Evolutionary conservation across 306 rosid species (phyloP), one percentile per base, ranked within the genome.

Genomic region (Hylodesmum podocarpum): DNA sequence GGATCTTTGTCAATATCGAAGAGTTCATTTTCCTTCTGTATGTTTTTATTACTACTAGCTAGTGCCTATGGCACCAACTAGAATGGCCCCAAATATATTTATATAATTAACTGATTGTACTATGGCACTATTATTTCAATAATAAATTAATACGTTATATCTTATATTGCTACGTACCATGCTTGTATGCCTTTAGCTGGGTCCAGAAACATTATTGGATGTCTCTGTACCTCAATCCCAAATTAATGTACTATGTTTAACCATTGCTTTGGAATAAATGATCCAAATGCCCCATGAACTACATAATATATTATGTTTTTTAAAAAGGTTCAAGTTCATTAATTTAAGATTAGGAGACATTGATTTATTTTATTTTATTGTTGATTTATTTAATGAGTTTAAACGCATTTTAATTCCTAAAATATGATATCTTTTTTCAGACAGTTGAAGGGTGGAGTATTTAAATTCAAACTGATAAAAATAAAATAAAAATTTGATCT

Each of bases 21-120:
- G 77, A 57, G 78, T 67, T 59, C 22, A 58, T 7, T 77, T 77
- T 49, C 28, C 57, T 39, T 66, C 36, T 51, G n/a, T 33, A 18
- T 27, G 24, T 40, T 81, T 64, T 67, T 78, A 71, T 63, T 51
- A 69, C 63, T 19, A 61, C 25, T 73, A 59, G 49, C 40, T 49
- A 81, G 96, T 90, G 96, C 87, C 82, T n/a, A 25, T 4, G 68
- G 82, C 96, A 90, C 86, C 86, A 81, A 69, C 84, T 57, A 50
- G 27, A 69, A 79, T 77, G 86, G 82, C 86, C 87, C 84, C 72
- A 57, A 67, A 72, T 40, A 50, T 43, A 72, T 40, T 43, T 43
- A 19, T 64, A 62, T 62, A 31, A 63, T 34, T 29, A 79, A 81
- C 70, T 70, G 75, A 83, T 83, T 81, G 85, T 72, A 67, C 68